Percentiles rank a stretch among this genome's conserved stretches.
phyloP scores from a whole-genome alignment of 1,284 basidiomycete species.

The Cerrena zonata region DNA sequence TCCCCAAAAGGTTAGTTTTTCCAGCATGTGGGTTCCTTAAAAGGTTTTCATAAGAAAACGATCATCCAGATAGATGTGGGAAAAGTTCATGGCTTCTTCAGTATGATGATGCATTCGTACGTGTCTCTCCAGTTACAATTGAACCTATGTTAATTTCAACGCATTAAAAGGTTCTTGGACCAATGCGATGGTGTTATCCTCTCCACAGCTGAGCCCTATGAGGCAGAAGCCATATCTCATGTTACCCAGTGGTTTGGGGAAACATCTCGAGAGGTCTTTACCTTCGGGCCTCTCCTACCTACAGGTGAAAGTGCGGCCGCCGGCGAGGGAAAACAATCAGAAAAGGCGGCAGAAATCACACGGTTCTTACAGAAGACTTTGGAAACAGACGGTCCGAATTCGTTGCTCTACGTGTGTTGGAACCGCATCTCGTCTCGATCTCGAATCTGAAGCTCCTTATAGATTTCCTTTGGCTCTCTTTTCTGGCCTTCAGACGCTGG shows the following conservation, averaged over 20 bases:
- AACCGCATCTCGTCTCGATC: neutral
- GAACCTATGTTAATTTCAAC: neutral
- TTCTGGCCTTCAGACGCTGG: slow-evolving; percentile 6
- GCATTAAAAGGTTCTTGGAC: neutral
- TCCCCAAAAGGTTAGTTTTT: slow-evolving; percentile 17
- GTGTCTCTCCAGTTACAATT: neutral
- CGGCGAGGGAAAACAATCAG: neutral
- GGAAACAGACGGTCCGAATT: neutral
- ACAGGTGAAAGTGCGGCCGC: neutral
- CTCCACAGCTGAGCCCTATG: slow-evolving; percentile 1
- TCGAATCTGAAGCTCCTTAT: too few species aligned
- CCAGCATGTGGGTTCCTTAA: neutral
- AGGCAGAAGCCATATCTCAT: neutral
- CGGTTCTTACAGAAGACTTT: neutral
- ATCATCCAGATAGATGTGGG: neutral
- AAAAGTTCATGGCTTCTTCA: neutral
- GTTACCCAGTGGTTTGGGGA: neutral
- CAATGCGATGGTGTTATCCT: neutral
- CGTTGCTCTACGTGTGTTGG: slow-evolving; percentile 5
- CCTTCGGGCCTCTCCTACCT: slow-evolving; percentile 2
- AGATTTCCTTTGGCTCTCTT: slow-evolving; percentile 6
- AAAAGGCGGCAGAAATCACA: neutral
- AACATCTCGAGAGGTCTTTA: neutral
- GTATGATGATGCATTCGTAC: neutral
- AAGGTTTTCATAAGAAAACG: neutral